phyloP scores from a whole-genome alignment of 352 stramenopile species.

The Phytophthora aleatoria region DNA sequence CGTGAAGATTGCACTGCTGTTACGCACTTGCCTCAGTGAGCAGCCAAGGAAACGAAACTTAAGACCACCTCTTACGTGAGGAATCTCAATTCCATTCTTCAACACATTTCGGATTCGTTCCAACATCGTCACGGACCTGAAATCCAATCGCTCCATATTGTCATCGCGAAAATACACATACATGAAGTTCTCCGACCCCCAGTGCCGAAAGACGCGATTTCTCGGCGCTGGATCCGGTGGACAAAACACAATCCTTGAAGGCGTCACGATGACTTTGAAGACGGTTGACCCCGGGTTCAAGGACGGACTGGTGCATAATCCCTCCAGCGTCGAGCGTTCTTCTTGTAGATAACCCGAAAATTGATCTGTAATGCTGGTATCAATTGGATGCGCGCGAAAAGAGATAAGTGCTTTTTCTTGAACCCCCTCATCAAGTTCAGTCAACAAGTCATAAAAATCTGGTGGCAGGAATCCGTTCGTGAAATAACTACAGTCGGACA shows the following conservation, averaged over 20 bases:
- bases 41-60: conserved; percentile 72
- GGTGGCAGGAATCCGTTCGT: conserved; percentile 44
- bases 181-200: conserved; percentile 76
- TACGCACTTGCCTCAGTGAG: conserved; percentile 77
- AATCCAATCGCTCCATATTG: conserved; percentile 75
- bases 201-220: conserved; percentile 78
- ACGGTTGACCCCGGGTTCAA: conserved; percentile 36
- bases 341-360: conserved; percentile 45
- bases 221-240: conserved; percentile 48
- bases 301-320: conserved; percentile 22
- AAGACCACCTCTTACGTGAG: conserved; percentile 23
- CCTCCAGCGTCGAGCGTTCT: conserved; percentile 36
- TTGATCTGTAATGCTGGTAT: conserved; percentile 32
- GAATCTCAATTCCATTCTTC: conserved; percentile 44
- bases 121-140: conserved; percentile 43
- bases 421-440: conserved; percentile 33
- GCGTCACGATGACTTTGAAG: conserved; percentile 71
- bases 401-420: conserved; percentile 53
- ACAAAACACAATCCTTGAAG: conserved; percentile 69
- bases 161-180: conserved; percentile 87
- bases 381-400: conserved; percentile 35
- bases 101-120: conserved; percentile 47
- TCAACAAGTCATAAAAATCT: conserved; percentile 46
- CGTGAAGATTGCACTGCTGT: conserved; percentile 76
- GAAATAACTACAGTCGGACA: conserved; percentile 52